These are phyloP conservation scores for Ceratocystis variospora DNA, from an alignment of 2,329 filamentous ascomycete genomes.

Conservation along the genomic window DNA sequence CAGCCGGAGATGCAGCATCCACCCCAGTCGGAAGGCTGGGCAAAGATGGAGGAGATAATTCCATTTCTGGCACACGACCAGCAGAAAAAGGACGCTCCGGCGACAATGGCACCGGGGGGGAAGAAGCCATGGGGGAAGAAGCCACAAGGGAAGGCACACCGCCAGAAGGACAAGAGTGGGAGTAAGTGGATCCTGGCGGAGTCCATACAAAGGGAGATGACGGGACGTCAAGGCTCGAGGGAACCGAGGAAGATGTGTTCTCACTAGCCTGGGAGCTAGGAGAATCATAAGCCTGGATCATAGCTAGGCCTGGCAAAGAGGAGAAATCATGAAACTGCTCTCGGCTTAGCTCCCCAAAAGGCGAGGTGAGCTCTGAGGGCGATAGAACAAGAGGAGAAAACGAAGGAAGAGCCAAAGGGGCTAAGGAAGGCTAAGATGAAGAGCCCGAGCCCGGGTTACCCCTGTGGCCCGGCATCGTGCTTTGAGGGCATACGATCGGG, in stretches of 20 bases:
- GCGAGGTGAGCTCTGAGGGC: not conserved
- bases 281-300: not conserved
- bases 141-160: not conserved
- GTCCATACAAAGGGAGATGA: not conserved
- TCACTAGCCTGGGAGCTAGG: not conserved
- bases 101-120: not conserved
- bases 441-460: not conserved
- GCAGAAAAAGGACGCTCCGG: not conserved
- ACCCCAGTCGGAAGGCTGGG: not conserved
- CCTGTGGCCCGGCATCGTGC: not conserved
- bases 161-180: not conserved
- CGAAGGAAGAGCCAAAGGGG: not conserved
- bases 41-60: not conserved
- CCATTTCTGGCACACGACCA: not conserved
- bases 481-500: not conserved
- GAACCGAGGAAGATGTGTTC: not conserved
- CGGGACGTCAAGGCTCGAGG: not conserved
- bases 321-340: not conserved
- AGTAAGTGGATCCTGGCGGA: not conserved
- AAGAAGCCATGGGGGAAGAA: not conserved
- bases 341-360: not conserved
- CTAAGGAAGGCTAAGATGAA: not conserved
- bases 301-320: not conserved
- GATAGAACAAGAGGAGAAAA: not conserved
- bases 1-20: not conserved